A percentile compares a stretch with the other conserved stretches of the same genome.
phyloP scores from a whole-genome alignment of 176 grass and related monocot species.

The Hsuehochloa calcarea region DNA sequence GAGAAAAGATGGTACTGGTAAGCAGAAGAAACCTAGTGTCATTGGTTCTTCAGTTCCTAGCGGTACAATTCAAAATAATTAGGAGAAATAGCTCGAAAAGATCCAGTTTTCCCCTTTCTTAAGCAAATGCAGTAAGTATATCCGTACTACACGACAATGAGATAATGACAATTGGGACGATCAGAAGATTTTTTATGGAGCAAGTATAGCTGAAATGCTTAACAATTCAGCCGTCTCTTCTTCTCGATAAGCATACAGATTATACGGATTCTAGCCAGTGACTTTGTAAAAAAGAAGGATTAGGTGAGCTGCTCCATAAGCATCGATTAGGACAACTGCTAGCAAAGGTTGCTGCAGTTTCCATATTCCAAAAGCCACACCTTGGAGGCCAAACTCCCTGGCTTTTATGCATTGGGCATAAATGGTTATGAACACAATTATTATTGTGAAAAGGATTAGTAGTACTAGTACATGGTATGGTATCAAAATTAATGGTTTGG shows the following conservation, averaged over 20 bases:
- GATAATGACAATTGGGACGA: background rate
- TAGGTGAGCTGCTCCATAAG: slow-evolving; percentile 49
- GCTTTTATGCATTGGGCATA: background rate
- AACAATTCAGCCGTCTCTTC: background rate
- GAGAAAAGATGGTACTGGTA: too few species aligned
- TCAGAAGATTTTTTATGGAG: slow-evolving; percentile 25
- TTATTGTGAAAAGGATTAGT: background rate
- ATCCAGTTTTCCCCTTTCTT: background rate
- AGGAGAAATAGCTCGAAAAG: background rate
- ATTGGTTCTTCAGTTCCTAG: too few species aligned
- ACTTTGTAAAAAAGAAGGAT: slow-evolving; percentile 23
- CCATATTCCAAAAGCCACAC: background rate
- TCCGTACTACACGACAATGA: background rate
- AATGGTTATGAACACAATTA: background rate
- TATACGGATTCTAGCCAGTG: background rate
- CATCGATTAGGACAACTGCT: background rate
- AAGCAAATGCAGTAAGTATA: background rate
- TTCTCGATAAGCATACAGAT: background rate
- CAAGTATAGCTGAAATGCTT: slow-evolving; percentile 15
- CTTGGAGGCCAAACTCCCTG: background rate
- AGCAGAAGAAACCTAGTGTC: too few species aligned
- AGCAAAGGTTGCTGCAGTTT: background rate
- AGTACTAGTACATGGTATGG: background rate
- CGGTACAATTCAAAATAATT: slow-evolving; percentile 14
- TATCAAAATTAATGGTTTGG: background rate